Conservation (phyloP, 805 yeast genomes). For the Nakazawaea populi region DNA sequence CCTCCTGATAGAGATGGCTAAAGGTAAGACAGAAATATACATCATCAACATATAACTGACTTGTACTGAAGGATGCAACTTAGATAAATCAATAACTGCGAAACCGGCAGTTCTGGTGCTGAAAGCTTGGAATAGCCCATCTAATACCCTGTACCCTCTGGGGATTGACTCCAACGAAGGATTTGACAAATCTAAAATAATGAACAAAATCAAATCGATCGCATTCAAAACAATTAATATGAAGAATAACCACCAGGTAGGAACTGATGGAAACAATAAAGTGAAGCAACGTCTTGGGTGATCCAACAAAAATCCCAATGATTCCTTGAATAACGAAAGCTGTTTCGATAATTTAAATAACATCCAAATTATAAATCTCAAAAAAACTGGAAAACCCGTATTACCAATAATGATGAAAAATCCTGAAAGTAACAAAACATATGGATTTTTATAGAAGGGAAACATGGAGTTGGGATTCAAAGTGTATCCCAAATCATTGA, state of each 20-base stretch:
- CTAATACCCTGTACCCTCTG: constrained; percentile 64
- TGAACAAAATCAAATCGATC: constrained; percentile 74
- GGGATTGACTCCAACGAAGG: constrained; percentile 45
- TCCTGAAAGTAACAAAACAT: constrained; percentile 53
- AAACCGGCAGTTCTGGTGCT: constrained; percentile 95
- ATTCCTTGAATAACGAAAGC: constrained; percentile 60
- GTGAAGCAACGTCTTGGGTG: constrained; percentile 98
- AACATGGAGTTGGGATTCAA: constrained; percentile 77
- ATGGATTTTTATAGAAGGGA: constrained; percentile 58
- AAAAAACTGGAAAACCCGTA: constrained; percentile 85
- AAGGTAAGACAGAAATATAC: constrained; percentile 94
- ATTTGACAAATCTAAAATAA: constrained; percentile 66
- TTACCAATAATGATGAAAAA: constrained; percentile 87
- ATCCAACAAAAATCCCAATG: constrained; percentile 79
- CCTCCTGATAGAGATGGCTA: constrained; percentile 93
- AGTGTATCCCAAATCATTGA: constrained; percentile 82
- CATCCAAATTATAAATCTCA: constrained; percentile 80
- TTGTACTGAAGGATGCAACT: constrained; percentile 84
- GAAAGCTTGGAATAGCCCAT: constrained; percentile 87
- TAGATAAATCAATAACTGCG: constrained; percentile 60
- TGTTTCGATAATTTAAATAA: constrained; percentile 63
- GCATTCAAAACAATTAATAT: constrained; percentile 69
- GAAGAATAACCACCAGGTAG: constrained; percentile 91
- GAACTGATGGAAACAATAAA: constrained; percentile 80
- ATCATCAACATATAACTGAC: constrained; percentile 94